Evolutionary conservation across 371 early-diverging fungal species (phyloP), one percentile per base, ranked within the genome.

Genomic region (Haplosporangium sp.): DNA sequence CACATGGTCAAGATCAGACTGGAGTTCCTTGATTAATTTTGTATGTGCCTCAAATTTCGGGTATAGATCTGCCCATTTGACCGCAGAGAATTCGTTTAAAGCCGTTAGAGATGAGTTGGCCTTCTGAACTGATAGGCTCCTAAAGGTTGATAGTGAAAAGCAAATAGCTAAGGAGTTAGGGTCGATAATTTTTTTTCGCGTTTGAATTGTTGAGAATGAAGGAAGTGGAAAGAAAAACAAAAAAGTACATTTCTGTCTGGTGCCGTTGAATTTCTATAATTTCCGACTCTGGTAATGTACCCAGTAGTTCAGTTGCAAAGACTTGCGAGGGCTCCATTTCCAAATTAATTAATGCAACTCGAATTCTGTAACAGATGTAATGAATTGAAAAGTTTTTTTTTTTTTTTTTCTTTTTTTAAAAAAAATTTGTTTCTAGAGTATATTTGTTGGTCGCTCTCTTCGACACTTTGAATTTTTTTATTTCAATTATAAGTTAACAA

Each of bases 11-110:
- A 79, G 53, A 55, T 79, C 81, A 0, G 58, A 47, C 38, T 79
- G 81, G 0, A 79, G 71, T 20, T 74, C 74, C 62, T 67, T 70
- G 45, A 79, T 71, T 39, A 71, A 56, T 50, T 74, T 74, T 47
- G 71, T 74, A 59, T 79, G 81, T 4, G 81, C 68, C 10, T 79
- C 81, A 17, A 79, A 79, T 44, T 65, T 74, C 10, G 74, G 81
- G n/a, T 70, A 68, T 7, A 79, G 72, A 55, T 67, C 69, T 19
- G 74, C 61, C 81, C 81, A 79, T 50, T 79, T 79, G 55, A 67
- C 66, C 1, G 81, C 67, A 17, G 81, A 79, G 62, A 79, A 79
- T 55, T 79, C 81, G 60, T 79, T 79, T 44, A 74, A 61, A 0
- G 81, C 81, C 38, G 81, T 52, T 5, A 79, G 65, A 0, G 74